Evolutionary conservation across 306 rosid species (phyloP), one percentile per base, ranked within the genome.

Genomic region (Begonia masoniana): DNA sequence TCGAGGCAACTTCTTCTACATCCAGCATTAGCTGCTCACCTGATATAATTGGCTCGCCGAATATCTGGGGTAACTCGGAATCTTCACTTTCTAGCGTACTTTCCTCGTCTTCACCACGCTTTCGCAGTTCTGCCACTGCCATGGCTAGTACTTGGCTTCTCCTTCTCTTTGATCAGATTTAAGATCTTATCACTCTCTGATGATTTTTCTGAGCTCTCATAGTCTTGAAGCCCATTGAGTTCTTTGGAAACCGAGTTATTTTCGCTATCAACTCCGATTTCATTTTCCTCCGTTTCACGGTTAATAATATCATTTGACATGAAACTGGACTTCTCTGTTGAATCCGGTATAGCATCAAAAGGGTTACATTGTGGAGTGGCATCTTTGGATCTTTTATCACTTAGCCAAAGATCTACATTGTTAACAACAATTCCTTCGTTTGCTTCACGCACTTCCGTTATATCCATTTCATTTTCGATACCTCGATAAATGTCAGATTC

Each of bases 21-120:
- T 12, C 56, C 15, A 65, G 63, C 54, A 63, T 84, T 66, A 68
- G 68, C 31, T 52, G 55, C 48, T 13, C 26, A 51, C 64, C 43
- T 43, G 63, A 58, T 35, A 63, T 55, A 50, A 19, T 36, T 15
- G 50, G 68, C 39, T 60, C 65, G 9, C 50, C 14, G 8, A 31
- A 31, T 7, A 31, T 31, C 39, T 31, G 39, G 39, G 39, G 9
- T 54, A 36, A 59, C 14, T 16, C 39, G 50, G 45, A 47, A 42
- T 31, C 16, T 62, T 57, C 67, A 62, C 51, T 55, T 54, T 48
- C 52, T 36, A 21, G 46, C 10, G 9, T 43, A 51, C 16, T 35
- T 55, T 14, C 42, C 14, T 59, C 68, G 36, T 64, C 60, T 41
- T 47, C 51, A 43, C 51, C 55, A 13, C 61, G 54, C 52, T 50